phyloP scores from a whole-genome alignment of 129 eudicot genomes.

The Gnaphalium uliginosum region DNA sequence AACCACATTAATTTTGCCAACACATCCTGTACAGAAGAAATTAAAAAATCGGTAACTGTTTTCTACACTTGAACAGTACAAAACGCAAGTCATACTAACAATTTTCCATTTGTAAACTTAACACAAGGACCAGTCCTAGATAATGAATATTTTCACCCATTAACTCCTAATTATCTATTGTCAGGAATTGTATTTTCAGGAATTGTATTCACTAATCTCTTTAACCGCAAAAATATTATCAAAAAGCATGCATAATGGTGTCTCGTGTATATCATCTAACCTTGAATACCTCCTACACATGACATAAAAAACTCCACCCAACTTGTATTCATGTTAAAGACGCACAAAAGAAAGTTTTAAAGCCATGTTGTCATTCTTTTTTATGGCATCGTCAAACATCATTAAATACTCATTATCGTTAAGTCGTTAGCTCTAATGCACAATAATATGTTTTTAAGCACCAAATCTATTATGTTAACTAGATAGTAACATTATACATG shows the following conservation, averaged over 20 bases:
- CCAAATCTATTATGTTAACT: background rate
- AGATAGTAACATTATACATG: background rate
- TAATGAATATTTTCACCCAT: background rate
- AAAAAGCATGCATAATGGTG: too few species aligned
- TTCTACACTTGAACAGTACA: background rate
- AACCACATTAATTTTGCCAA: constrained; percentile 45
- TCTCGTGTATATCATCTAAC: too few species aligned
- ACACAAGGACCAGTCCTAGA: background rate
- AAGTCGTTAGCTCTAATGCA: constrained; percentile 1
- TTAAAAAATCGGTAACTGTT: constrained; percentile 1
- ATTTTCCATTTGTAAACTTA: background rate
- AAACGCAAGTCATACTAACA: background rate
- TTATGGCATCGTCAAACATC: background rate
- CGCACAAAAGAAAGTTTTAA: background rate
- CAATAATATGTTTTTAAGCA: background rate
- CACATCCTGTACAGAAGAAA: constrained; percentile 47
- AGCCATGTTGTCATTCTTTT: background rate
- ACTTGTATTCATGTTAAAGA: background rate
- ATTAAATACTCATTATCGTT: background rate
- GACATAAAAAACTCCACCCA: background rate
- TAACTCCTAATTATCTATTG: background rate
- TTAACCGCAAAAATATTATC: background rate
- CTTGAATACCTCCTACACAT: background rate
- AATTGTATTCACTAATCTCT: background rate
- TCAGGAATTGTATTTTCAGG: background rate